Percentiles rank a stretch among this genome's conserved stretches.
Conservation (phyloP, 257 asterid species). For the Penstemon davidsonii region DNA sequence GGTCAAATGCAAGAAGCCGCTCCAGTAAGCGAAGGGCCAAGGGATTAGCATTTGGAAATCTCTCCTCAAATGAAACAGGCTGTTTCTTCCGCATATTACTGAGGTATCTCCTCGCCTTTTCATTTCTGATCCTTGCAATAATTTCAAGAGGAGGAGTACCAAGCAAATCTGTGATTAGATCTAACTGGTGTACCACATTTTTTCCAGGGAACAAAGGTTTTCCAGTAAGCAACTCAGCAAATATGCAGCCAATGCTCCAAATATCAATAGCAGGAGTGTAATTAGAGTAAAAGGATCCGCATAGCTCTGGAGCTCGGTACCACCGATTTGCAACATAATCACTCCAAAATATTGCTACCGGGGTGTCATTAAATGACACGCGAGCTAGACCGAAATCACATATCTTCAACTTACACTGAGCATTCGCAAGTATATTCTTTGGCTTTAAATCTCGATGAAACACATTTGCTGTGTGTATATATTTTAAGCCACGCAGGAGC, state of each 20-base stretch:
- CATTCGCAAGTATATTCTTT: slow-evolving; percentile 68
- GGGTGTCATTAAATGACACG: no score
- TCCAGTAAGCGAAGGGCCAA: slow-evolving; percentile 82
- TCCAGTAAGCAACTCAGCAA: slow-evolving; percentile 85
- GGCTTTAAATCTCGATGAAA: slow-evolving; percentile 95
- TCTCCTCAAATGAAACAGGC: slow-evolving; percentile 63
- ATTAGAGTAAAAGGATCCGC: slow-evolving; percentile 97
- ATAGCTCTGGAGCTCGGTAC: slow-evolving; percentile 99
- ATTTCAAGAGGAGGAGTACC: slow-evolving; percentile 52
- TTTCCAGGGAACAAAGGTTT: slow-evolving; percentile 90
- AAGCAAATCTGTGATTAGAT: slow-evolving; percentile 86
- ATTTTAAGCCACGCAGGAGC: no score
- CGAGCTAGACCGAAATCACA: no score
- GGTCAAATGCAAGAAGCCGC: slow-evolving; percentile 33
- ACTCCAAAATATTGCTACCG: no score
- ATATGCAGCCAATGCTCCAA: slow-evolving; percentile 98
- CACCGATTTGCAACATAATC: slow-evolving; percentile 18
- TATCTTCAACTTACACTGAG: no score
- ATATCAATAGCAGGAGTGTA: slow-evolving; percentile 94
- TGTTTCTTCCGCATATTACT: slow-evolving; percentile 80
- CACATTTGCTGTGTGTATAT: no score
- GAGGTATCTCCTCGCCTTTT: slow-evolving; percentile 87
- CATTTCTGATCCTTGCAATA: slow-evolving; percentile 72
- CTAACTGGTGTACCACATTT: slow-evolving; percentile 89
- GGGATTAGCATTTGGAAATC: slow-evolving; percentile 80